phyloP scores from a whole-genome alignment of 208 protist species.

The Trypanosomatidae sp. region DNA sequence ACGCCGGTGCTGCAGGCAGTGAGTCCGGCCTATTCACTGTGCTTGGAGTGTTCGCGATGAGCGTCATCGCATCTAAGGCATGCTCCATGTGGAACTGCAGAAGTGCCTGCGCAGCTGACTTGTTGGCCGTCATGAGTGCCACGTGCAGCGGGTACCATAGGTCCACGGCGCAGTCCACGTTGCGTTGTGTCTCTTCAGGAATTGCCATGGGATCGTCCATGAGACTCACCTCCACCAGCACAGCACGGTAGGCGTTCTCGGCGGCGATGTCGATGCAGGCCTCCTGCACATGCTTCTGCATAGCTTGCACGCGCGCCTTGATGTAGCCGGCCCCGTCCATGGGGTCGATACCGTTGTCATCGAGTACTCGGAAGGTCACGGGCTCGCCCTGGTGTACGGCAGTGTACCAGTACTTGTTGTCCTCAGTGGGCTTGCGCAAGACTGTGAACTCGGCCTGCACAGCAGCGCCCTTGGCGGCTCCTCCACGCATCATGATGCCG shows the following conservation, averaged over 20 bases:
- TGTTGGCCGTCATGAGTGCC: conserved; percentile 55
- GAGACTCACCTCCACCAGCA: conserved; percentile 65
- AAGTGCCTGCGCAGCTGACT: conserved; percentile 26
- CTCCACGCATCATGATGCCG: not conserved
- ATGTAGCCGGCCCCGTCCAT: conserved; percentile 28
- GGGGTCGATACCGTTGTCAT: conserved; percentile 16
- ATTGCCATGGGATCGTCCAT: conserved; percentile 48
- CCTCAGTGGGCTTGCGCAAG: conserved; percentile 24
- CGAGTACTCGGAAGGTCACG: conserved; percentile 46
- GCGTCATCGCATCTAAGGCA: conserved; percentile 35
- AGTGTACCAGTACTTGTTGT: conserved; percentile 39
- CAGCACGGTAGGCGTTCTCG: conserved; percentile 39
- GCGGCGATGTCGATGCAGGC: conserved; percentile 20
- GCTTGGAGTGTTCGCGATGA: conserved; percentile 19
- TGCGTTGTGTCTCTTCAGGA: conserved; percentile 24
- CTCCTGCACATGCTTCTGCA: conserved; percentile 23
- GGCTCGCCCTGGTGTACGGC: conserved; percentile 22
- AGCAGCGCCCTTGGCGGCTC: not conserved
- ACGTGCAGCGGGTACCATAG: conserved; percentile 72
- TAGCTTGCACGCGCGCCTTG: conserved; percentile 8
- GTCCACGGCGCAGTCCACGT: conserved; percentile 44
- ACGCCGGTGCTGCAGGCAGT: not conserved
- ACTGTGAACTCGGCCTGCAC: conserved; percentile 22
- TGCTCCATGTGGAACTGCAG: conserved; percentile 67
- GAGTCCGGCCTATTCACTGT: not conserved